Base-by-base conservation (phyloP, 148 eudicot genomes). In the Amaranthus hypochondriacus region DNA sequence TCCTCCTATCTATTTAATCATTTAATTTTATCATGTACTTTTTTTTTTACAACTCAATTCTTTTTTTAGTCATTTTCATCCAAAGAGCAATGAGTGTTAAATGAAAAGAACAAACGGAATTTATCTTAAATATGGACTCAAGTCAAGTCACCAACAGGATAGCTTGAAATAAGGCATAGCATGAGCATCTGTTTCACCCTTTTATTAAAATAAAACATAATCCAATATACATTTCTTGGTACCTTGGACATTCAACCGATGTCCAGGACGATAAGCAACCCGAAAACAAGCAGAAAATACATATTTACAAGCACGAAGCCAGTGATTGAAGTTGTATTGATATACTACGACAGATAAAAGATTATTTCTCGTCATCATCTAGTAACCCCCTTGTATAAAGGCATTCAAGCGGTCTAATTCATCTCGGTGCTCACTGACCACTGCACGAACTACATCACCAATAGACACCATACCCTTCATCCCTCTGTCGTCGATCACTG, bases 371-470 rank as follows among this genome's bases (percentile, higher is more conserved):
- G 73, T 86, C 95, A 83, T 85, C 89, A 71, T 80, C 83, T 87
- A 92, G 87, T 95, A 95, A 58, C 99, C 99, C 56, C 99, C 99
- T 5, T 95, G 99, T 5, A 95, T 95, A 58, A 53, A 95, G 2
- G 97, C 96, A 66, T 90, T 95, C 84, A 95, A 76, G 76, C 99
- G 99, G 84, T 90, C 79, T 64, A 95, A 80, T 83, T 95, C 99
- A 55, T 92, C 96, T 21, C 99, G 87, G 56, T 95, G 97, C 84
- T 95, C 97, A 54, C 78, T 83, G 65, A 95, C 96, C 67, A 95
- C 97, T n/a, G 99, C 99, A 78, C 99, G 92, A 71, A 95, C 99
- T 76, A 95, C 99, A 15, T 95, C 99, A 80, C 99, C 99, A 70
- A 95, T 95, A n/a, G 99, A 95, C 81, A 95, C 96, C 99, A 95